These are phyloP conservation scores for Fusarium papillatum DNA, from an alignment of 2,329 filamentous ascomycete genomes.

Conservation along the genomic window DNA sequence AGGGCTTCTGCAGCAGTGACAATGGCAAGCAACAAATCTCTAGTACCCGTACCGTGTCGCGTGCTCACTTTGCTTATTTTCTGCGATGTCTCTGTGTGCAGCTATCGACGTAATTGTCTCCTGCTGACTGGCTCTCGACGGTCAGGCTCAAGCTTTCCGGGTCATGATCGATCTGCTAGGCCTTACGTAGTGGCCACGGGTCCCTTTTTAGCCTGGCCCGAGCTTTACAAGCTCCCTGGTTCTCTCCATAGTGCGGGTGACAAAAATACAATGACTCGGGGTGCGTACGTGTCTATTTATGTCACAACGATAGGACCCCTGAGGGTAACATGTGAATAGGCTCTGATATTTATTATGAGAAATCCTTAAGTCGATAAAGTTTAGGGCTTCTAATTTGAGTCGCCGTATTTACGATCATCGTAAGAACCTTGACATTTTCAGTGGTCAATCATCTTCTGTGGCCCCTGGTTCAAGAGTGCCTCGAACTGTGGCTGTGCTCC, in stretches of 20 bases:
- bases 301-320: background rate
- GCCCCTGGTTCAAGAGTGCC: background rate
- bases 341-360: background rate
- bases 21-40: conserved; percentile 19
- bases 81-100: background rate
- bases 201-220: conserved; percentile 36
- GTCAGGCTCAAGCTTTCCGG: conserved; percentile 21
- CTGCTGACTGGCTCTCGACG: conserved; percentile 32
- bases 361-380: background rate
- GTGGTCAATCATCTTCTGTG: background rate
- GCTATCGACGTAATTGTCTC: conserved; percentile 11
- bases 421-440: background rate
- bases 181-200: conserved; percentile 29
- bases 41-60: background rate
- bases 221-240: conserved; percentile 20
- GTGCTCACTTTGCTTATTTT: background rate
- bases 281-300: background rate
- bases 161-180: conserved; percentile 10
- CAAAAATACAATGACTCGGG: conserved; percentile 11
- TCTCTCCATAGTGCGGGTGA: background rate
- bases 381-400: background rate
- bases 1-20: conserved; percentile 11
- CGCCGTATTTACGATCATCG: background rate
- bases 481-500: conserved; percentile 41
- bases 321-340: background rate